These are phyloP conservation scores for Gossypium herbaceum DNA, from an alignment of 345 rosid genomes.

Conservation along the genomic window DNA sequence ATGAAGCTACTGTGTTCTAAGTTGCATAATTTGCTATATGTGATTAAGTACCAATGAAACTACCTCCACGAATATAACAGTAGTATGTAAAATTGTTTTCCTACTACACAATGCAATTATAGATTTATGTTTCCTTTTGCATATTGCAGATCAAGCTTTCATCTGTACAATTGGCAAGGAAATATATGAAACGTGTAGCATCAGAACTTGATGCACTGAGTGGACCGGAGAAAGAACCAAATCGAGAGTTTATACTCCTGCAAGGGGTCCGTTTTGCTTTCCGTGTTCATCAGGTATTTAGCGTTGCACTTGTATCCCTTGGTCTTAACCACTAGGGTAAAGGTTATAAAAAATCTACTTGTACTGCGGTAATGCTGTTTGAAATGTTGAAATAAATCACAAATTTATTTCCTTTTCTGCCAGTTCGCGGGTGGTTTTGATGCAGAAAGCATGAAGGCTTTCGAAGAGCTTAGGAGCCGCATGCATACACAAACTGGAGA, in stretches of 20 bases:
- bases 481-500: slow-evolving; percentile 48
- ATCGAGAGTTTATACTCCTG: slow-evolving; percentile 84
- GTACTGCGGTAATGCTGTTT: background rate
- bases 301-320: background rate
- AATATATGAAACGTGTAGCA: slow-evolving; percentile 93
- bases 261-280: slow-evolving; percentile 97
- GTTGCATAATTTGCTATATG: background rate
- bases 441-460: slow-evolving; percentile 97
- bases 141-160: slow-evolving; percentile 84
- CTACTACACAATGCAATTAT: slow-evolving; percentile 7
- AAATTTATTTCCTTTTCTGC: slow-evolving; percentile 4
- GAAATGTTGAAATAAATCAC: background rate
- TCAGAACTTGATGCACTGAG: slow-evolving; percentile 72
- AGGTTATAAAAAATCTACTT: background rate
- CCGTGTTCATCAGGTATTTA: slow-evolving; percentile 88
- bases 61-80: background rate
- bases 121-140: background rate
- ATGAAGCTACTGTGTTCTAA: no score
- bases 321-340: background rate
- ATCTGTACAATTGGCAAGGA: slow-evolving; percentile 87
- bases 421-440: slow-evolving; percentile 99
- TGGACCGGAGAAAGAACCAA: slow-evolving; percentile 85
- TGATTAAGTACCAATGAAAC: background rate
- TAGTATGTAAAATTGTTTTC: background rate
- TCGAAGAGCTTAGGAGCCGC: slow-evolving; percentile 83